Base-by-base conservation (phyloP, 2,329 filamentous ascomycete genomes). In the Diplocarpon mali region DNA sequence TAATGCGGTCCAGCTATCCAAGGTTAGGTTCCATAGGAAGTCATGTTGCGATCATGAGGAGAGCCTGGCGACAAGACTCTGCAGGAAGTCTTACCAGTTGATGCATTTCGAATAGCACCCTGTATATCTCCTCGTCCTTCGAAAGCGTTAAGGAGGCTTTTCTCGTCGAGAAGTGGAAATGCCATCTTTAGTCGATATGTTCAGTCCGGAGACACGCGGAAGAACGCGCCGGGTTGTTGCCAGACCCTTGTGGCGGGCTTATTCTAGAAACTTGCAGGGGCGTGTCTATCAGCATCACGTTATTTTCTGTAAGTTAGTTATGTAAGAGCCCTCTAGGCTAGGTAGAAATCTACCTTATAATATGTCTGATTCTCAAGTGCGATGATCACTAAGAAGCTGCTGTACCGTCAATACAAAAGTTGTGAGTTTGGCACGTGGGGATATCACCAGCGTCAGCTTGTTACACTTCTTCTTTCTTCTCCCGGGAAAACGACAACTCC, bases 101-200 rank as follows among this genome's bases (percentile, higher is more conserved):
- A 59, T 30, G 57, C 54, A 42, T 51, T 52, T 40, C 54, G 50
- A 39, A 62, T 60, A 34, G 60, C 60, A 24, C 45, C 47, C 50
- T 58, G 53, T 14, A 62, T 47, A 48, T 62, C 60, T 27, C 47
- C 37, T 32, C 60, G 57, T 17, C 53, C 50, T 41, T 59, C 38
- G 46, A 62, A 62, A 10, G 60, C 60, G 31, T 52, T 48, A n/a
- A 53, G 46, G 13, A 62, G 48, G 46, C 48, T 57, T 35, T 55
- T 44, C 35, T 56, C 47, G 52, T 62, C 57, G 24, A 62, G 42
- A n/a, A 17, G 34, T 11, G 16, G 31, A 9, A 47, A 49, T 16
- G 45, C 50, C 58, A 60, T 60, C 28, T 46, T 53, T 15, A 24
- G 35, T 42, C 20, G 13, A 30, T 5, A 13, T n/a, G 35, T 24